These are phyloP conservation scores for Penicillium sp. DNA, from an alignment of 2,329 filamentous ascomycete genomes.

Conservation along the genomic window DNA sequence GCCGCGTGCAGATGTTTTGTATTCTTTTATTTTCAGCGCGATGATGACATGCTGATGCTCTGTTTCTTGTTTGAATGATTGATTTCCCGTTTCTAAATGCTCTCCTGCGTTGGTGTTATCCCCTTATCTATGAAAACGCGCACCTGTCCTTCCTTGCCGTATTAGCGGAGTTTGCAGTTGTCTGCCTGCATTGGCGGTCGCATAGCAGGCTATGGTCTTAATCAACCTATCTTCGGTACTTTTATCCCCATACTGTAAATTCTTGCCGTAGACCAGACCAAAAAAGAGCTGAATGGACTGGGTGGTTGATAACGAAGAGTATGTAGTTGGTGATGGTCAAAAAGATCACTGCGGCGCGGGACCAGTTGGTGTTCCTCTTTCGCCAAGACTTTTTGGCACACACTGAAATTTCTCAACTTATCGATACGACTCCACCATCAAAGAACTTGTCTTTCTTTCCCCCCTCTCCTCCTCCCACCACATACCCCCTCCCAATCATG, in stretches of 20 bases:
- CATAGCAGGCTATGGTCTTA: conserved; percentile 10
- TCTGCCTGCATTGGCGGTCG: conserved; percentile 9
- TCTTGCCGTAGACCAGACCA: neutral
- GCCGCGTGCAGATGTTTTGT: conserved; percentile 12
- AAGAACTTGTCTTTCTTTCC: conserved; percentile 30
- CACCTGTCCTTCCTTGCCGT: conserved; percentile 29
- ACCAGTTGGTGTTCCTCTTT: conserved; percentile 30
- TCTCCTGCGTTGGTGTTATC: conserved; percentile 24
- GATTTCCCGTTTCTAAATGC: conserved; percentile 28
- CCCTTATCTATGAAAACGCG: conserved; percentile 28
- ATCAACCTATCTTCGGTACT: conserved; percentile 2
- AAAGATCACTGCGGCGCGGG: conserved; percentile 9
- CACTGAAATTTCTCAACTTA: conserved; percentile 51
- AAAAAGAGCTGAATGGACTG: neutral
- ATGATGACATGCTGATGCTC: conserved; percentile 17
- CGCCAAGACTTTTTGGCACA: conserved; percentile 50
- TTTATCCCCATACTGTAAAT: neutral
- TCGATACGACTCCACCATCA: conserved; percentile 46
- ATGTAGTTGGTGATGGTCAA: neutral
- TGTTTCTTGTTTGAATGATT: conserved; percentile 14
- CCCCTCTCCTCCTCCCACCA: conserved; percentile 27
- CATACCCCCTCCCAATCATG: conserved; percentile 51
- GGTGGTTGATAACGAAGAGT: neutral
- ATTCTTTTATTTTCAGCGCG: conserved; percentile 28
- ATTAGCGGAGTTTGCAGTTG: conserved; percentile 19